These are phyloP conservation scores for Ceratobasidium sp. DNA, from an alignment of 1,284 basidiomycete genomes.

Conservation along the genomic window DNA sequence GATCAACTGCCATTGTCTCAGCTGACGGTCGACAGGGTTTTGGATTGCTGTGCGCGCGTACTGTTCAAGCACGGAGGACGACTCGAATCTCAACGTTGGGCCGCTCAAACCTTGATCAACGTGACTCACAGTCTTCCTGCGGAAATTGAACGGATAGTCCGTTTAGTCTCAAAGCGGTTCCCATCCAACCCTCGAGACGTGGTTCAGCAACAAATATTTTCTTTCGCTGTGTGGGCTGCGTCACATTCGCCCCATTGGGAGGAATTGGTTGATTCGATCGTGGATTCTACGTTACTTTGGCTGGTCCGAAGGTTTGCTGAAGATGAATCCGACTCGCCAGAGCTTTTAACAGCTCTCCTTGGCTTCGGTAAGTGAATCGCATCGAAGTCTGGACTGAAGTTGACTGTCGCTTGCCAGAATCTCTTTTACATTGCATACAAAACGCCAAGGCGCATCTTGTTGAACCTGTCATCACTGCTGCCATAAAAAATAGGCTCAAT, in stretches of 20 bases:
- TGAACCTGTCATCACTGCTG: conserved; percentile 80
- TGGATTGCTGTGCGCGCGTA: conserved; percentile 27
- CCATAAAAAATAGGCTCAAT: conserved; percentile 72
- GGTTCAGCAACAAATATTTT: conserved; percentile 1
- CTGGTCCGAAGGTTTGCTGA: conserved; percentile 59
- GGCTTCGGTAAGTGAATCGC: conserved; percentile 46
- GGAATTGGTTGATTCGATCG: conserved; percentile 35
- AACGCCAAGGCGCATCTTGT: conserved; percentile 71
- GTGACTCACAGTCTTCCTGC: background rate
- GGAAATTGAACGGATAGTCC: background rate
- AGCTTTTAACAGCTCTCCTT: conserved; percentile 33
- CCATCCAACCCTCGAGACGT: conserved; percentile 26
- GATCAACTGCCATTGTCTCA: background rate
- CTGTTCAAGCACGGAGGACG: conserved; percentile 39
- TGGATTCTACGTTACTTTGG: conserved; percentile 53
- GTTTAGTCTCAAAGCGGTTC: conserved; percentile 6
- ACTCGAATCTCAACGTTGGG: conserved; percentile 23
- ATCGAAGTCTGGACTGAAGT: background rate
- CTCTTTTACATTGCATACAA: conserved; percentile 39
- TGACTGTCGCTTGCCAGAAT: conserved; percentile 31
- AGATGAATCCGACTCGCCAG: conserved; percentile 53
- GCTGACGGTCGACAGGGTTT: background rate
- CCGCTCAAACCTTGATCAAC: conserved; percentile 12
- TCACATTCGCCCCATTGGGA: conserved; percentile 27
- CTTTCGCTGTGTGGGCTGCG: conserved; percentile 61